Percentiles rank a stretch among this genome's conserved stretches.
These are phyloP conservation scores for Tilletia indica DNA, from an alignment of 1,284 basidiomycete species.

Conservation along the genomic window DNA sequence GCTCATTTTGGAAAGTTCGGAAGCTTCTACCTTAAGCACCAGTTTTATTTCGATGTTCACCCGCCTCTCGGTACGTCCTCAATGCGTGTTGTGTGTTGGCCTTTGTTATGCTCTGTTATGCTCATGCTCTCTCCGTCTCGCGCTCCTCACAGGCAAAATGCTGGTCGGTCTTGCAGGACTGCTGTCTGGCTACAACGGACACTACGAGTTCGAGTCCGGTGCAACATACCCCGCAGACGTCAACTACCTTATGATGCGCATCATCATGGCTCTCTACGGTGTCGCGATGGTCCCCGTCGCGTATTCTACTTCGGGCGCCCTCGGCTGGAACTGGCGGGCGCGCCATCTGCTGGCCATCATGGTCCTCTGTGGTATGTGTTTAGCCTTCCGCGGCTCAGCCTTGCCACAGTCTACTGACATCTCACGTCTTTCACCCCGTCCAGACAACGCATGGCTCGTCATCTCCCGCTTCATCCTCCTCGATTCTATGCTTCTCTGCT, in stretches of 20 bases:
- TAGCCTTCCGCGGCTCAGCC: constrained; percentile 19
- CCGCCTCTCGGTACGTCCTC: constrained; percentile 70
- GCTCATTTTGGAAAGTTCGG: constrained; percentile 59
- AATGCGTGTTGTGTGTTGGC: too few relatives aligned
- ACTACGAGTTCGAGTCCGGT: constrained; percentile 93
- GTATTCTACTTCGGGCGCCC: constrained; percentile 93
- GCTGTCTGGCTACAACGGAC: constrained; percentile 84
- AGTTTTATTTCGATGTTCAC: constrained; percentile 62
- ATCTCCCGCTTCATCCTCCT: constrained; percentile 96
- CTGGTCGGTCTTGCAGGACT: constrained; percentile 89
- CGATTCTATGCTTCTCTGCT: constrained; percentile 96
- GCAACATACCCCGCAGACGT: constrained; percentile 78
- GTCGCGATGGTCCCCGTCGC: constrained; percentile 91
- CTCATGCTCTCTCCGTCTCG: too few relatives aligned
- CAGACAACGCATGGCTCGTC: constrained; percentile 91
- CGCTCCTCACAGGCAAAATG: constrained; percentile 71
- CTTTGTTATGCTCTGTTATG: too few relatives aligned
- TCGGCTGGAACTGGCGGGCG: constrained; percentile 84
- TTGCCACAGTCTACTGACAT: too few relatives aligned
- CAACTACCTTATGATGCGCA: constrained; percentile 90
- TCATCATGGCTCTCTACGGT: constrained; percentile 89
- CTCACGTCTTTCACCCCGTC: too few relatives aligned
- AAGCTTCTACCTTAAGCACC: constrained; percentile 87
- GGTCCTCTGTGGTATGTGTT: constrained; percentile 75
- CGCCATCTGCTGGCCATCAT: constrained; percentile 90